Conservation (phyloP, 805 yeast genomes). For the Metschnikowia chrysomelidarum region DNA sequence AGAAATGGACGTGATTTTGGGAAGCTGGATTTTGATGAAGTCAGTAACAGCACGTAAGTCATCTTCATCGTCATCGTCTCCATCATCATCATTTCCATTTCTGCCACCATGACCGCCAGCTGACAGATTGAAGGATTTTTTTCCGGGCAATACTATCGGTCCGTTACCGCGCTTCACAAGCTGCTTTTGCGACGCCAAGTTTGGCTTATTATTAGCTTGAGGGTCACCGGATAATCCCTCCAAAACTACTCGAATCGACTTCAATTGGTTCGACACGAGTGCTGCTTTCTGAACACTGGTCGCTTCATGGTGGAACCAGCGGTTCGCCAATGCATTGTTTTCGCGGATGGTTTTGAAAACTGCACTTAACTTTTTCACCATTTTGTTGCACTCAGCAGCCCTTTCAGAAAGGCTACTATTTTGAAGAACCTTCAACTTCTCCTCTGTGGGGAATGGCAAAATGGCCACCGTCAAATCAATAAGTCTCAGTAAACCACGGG, state of each 20-base stretch:
- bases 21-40: slow-evolving; percentile 37
- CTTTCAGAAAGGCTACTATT: slow-evolving; percentile 34
- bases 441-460: slow-evolving; percentile 47
- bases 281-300: slow-evolving; percentile 51
- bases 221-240: slow-evolving; percentile 42
- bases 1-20: slow-evolving; percentile 31
- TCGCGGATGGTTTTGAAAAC: slow-evolving; percentile 36
- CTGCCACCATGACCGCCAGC: neutral
- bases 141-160: neutral
- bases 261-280: slow-evolving; percentile 54
- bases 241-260: slow-evolving; percentile 47
- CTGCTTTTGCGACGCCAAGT: slow-evolving; percentile 7
- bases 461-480: slow-evolving; percentile 50
- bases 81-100: slow-evolving; percentile 24
- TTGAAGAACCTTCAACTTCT: slow-evolving; percentile 40
- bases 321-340: slow-evolving; percentile 36
- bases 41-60: slow-evolving; percentile 37
- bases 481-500: slow-evolving; percentile 25
- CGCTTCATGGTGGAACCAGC: slow-evolving; percentile 50
- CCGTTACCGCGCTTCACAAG: slow-evolving; percentile 13
- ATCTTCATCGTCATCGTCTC: slow-evolving; percentile 47
- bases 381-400: slow-evolving; percentile 24
- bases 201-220: slow-evolving; percentile 5
- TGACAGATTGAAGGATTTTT: neutral
- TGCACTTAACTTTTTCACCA: slow-evolving; percentile 35